Percentiles rank a stretch among this genome's conserved stretches.
These are phyloP conservation scores for Kodamaea kaohsiungensis DNA, from an alignment of 805 yeast genomes.

Conservation along the genomic window DNA sequence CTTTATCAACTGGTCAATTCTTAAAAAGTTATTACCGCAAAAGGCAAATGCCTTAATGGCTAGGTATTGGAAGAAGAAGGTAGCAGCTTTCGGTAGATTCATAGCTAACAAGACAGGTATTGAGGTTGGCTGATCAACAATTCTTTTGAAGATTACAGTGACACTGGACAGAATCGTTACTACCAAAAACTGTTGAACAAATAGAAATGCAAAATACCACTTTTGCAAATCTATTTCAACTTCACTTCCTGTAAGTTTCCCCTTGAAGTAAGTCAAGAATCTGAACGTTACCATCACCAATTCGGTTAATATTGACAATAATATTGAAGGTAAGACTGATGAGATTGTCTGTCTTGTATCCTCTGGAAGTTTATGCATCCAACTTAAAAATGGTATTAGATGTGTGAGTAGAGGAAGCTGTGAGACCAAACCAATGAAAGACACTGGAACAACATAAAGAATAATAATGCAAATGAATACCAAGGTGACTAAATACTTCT, in stretches of 20 bases:
- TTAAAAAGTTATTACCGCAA: slow-evolving; percentile 69
- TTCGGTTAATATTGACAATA: slow-evolving; percentile 64
- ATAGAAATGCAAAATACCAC: slow-evolving; percentile 77
- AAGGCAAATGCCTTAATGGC: slow-evolving; percentile 74
- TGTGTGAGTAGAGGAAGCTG: slow-evolving; percentile 68
- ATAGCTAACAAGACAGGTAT: slow-evolving; percentile 71
- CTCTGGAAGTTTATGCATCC: slow-evolving; percentile 57
- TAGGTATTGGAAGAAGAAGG: slow-evolving; percentile 78
- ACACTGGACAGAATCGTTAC: slow-evolving; percentile 83
- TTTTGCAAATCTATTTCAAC: slow-evolving; percentile 70
- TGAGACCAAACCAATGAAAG: slow-evolving; percentile 72
- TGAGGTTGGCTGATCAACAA: slow-evolving; percentile 69
- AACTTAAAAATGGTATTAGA: slow-evolving; percentile 58
- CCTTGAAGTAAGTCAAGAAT: slow-evolving; percentile 53
- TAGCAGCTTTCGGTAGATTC: slow-evolving; percentile 83
- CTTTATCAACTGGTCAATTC: slow-evolving; percentile 52
- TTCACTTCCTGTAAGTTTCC: slow-evolving; percentile 60
- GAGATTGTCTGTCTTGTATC: slow-evolving; percentile 54
- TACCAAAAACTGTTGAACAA: slow-evolving; percentile 80
- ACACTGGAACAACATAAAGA: slow-evolving; percentile 80
- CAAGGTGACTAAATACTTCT: slow-evolving; percentile 46
- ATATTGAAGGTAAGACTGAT: slow-evolving; percentile 65
- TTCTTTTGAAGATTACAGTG: slow-evolving; percentile 58
- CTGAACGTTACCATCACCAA: slow-evolving; percentile 61
- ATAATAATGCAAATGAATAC: slow-evolving; percentile 51